Evolutionary conservation across 2,329 filamentous ascomycete genomes (phyloP).

Genomic region (Cordyceps tenuipes): DNA sequence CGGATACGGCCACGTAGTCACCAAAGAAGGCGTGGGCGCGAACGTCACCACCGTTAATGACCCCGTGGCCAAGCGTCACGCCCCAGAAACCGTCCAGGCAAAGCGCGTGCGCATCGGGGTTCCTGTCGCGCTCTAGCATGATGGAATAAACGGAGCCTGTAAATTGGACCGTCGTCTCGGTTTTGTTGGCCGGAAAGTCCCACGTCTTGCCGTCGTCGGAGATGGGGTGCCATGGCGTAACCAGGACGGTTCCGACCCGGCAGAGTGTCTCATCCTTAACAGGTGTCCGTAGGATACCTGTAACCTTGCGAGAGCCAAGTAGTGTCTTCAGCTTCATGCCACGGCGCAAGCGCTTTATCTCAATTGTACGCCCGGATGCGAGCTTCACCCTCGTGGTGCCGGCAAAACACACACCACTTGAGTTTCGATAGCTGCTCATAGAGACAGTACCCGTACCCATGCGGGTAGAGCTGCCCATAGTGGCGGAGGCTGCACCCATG

Average conservation of each 20-base stretch:
- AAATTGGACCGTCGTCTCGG: slow-evolving; percentile 29
- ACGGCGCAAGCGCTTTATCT: slow-evolving; percentile 34
- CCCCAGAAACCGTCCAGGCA: slow-evolving; percentile 37
- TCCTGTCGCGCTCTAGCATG: slow-evolving; percentile 38
- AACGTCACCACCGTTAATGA: slow-evolving; percentile 26
- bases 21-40: slow-evolving; percentile 49
- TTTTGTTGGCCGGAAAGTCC: slow-evolving; percentile 37
- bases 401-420: slow-evolving; percentile 42
- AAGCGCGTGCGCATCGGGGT: slow-evolving; percentile 42
- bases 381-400: slow-evolving; percentile 39
- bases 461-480: slow-evolving; percentile 34
- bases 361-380: slow-evolving; percentile 29
- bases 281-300: slow-evolving; percentile 41
- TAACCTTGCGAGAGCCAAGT: slow-evolving; percentile 38
- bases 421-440: slow-evolving; percentile 38
- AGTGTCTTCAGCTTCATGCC: slow-evolving; percentile 45
- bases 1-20: slow-evolving; percentile 35
- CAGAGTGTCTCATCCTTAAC: slow-evolving; percentile 35
- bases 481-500: slow-evolving; percentile 14
- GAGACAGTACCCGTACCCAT: slow-evolving; percentile 15
- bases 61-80: slow-evolving; percentile 51
- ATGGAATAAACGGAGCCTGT: slow-evolving; percentile 49
- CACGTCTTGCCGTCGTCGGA: slow-evolving; percentile 30
- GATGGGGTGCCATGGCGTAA: slow-evolving; percentile 56
- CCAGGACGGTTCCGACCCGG: slow-evolving; percentile 36